Base-by-base conservation (phyloP, 1,139 yeast genomes). In the Lodderomyces orthopsilosis region DNA sequence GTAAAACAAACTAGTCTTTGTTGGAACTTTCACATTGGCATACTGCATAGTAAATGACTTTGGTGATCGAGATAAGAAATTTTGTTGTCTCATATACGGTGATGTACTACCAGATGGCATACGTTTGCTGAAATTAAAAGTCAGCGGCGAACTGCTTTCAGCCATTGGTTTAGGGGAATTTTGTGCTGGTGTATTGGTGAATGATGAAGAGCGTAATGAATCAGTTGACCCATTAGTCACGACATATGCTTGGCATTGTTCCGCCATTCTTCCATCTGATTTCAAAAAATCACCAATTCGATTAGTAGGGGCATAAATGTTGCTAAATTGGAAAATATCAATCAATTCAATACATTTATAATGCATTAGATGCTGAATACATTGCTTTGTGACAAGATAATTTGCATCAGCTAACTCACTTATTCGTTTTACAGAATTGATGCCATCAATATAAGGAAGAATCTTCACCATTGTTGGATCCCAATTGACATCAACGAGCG, bases 381-480 rank as follows among this genome's bases (percentile, higher is more conserved):
- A 91, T 57, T 87, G 91, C 43, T 83, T 81, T 4, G 95, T 89
- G 41, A 93, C 68, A 14, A 75, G 68, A 51, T 83, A 85, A 55
- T 90, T 94, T 21, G 96, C 86, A 53, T 87, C 82, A 1, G 97
- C 90, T 39, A 90, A 61, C 46, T 81, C 81, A 33, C 96, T 80
- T 34, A 94, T 91, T 47, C 79, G 77, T 35, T 80, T 75, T 15
- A 93, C 80, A 2, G 95, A 87, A 58, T 93, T 91, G 40, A 90
- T 72, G 1, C 99, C 98, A 57, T 94, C 81, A 38, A 93, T 88
- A 53, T 74, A 85, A 0, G 97, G 96, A 12, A 89, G 66, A 27
- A 93, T 86, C 51, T 85, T 85, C 36, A 89, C 71, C 94, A 93
- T 85, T 2, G 98, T 93, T 1, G 98, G 97, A 59, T 93, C 98